phyloP scores from a whole-genome alignment of 2,329 filamentous ascomycete genomes.

The Aspergillus sp. region DNA sequence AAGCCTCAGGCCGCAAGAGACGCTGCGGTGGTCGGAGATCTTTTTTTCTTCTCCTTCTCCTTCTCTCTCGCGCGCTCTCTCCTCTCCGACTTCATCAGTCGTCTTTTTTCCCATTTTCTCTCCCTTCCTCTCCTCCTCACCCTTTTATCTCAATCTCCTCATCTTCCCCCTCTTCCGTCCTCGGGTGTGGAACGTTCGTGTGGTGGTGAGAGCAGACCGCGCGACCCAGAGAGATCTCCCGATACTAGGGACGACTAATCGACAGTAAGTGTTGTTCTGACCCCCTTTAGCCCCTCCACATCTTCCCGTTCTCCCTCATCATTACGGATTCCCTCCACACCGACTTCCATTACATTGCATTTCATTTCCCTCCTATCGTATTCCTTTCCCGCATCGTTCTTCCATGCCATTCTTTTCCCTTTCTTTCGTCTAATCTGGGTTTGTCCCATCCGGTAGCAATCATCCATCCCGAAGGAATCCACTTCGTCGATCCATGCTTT shows the following conservation, averaged over 20 bases:
- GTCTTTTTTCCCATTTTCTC: conserved; percentile 5
- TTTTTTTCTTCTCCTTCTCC: conserved; percentile 4
- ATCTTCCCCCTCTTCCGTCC: conserved; percentile 24
- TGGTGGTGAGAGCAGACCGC: conserved; percentile 6
- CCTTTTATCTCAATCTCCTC: conserved; percentile 21
- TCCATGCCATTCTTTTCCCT: conserved; percentile 12
- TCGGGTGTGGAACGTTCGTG: conserved; percentile 3
- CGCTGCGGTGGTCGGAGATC: conserved; percentile 5
- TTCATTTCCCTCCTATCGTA: conserved; percentile 3
- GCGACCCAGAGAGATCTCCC: conserved; percentile 5
- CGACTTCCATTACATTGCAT: conserved; percentile 6
- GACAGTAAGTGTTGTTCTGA: conserved; percentile 18
- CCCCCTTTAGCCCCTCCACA: conserved; percentile 35
- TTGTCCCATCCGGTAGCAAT: not conserved
- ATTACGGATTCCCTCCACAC: conserved; percentile 2
- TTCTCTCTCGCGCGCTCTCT: conserved; percentile 2
- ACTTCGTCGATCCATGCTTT: conserved; percentile 31
- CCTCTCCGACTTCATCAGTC: not conserved
- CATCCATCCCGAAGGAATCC: not conserved
- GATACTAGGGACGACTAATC: conserved; percentile 19
- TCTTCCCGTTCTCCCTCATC: conserved; percentile 23
- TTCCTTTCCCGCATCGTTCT: conserved; percentile 7
- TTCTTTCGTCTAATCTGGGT: conserved; percentile 9
- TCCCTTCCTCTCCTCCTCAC: conserved; percentile 23
- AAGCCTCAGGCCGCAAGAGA: conserved; percentile 10